A percentile compares a stretch with the other conserved stretches of the same genome.
Evolutionary conservation across 225 moss, liverwort and hornwort species (phyloP).

Genomic region (Thuidium tamariscinum): DNA sequence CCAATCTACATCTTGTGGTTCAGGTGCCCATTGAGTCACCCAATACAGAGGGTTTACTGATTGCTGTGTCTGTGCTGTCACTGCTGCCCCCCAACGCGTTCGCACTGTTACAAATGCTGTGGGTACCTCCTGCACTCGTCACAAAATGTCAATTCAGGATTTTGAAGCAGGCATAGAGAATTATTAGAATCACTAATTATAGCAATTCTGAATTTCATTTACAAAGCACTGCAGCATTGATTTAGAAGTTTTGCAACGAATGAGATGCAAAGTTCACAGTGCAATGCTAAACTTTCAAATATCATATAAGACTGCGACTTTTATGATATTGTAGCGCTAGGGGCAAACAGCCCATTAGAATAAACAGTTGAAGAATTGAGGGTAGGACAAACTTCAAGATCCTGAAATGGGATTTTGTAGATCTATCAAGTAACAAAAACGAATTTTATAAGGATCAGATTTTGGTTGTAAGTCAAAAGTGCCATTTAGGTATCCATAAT

Average conservation of each 20-base stretch:
- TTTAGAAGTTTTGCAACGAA: neutral
- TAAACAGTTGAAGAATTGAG: neutral
- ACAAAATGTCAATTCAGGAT: neutral
- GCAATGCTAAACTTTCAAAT: neutral
- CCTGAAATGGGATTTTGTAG: neutral
- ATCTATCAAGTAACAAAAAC: neutral
- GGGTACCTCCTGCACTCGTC: constrained; percentile 48
- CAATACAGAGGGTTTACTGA: constrained; percentile 57
- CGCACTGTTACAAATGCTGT: constrained; percentile 68
- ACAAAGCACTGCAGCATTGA: neutral
- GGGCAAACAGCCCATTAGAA: neutral
- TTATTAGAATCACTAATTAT: neutral
- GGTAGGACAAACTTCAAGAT: neutral
- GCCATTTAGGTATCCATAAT: neutral
- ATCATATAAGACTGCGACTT: neutral
- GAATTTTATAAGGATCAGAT: neutral
- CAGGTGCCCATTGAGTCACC: constrained; percentile 88
- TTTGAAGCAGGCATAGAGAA: neutral
- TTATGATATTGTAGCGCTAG: neutral
- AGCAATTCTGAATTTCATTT: neutral
- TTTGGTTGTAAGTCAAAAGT: neutral
- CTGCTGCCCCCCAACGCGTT: constrained; percentile 66
- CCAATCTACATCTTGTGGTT: constrained; percentile 81
- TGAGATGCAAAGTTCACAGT: neutral
- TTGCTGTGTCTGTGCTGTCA: constrained; percentile 75